Base-by-base conservation (phyloP, 2,329 filamentous ascomycete species). In the Xenosphaeropsis pyriputrescens region DNA sequence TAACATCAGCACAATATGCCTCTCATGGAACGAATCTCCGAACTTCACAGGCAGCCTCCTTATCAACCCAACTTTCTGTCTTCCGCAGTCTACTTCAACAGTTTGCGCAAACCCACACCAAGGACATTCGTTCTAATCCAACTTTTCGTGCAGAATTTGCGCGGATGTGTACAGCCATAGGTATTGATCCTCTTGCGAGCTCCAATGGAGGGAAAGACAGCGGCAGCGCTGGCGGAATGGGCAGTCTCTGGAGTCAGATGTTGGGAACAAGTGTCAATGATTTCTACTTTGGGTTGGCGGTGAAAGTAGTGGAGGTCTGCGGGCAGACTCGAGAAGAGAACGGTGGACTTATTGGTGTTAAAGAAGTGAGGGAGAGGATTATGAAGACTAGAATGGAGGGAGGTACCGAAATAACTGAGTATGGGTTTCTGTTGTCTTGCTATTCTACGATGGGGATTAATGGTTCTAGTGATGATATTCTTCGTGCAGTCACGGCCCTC, bases 271-370 rank as follows among this genome's bases (percentile, higher is more conserved):
- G 79, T 50, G 88, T 98, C 48, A 93, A 95, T 56, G 91, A 98
- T 58, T 98, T 98, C 56, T 98, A 96, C 63, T 96, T 96, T 58
- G 89, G 93, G 64, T 75, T 98, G 34, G 91, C 86, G 1, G 89
- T 96, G n/a, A 72, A 85, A 36, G 83, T 96, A 1, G 91, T 98
- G 5, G 89, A 96, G 58, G 76, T 95, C 6, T 98, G 91, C 55
- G 70, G 85, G 5, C 75, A 79, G 37, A 95, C 86, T 33, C 69
- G 91, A 37, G 75, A 73, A 4, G 89, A 95, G 60, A 98, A 98
- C 56, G 91, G 91, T 6, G 91, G 91, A 0, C 65, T 98, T 50
- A 85, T 98, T 38, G 83, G 83, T 9, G 71, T 96, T 14, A 66
- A 72, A 33, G 89, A 96, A 58, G 77, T 93, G 49, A 67, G 76